Evolutionary conservation across 805 yeast species (phyloP).

Genomic region (Candida vaughaniae): DNA sequence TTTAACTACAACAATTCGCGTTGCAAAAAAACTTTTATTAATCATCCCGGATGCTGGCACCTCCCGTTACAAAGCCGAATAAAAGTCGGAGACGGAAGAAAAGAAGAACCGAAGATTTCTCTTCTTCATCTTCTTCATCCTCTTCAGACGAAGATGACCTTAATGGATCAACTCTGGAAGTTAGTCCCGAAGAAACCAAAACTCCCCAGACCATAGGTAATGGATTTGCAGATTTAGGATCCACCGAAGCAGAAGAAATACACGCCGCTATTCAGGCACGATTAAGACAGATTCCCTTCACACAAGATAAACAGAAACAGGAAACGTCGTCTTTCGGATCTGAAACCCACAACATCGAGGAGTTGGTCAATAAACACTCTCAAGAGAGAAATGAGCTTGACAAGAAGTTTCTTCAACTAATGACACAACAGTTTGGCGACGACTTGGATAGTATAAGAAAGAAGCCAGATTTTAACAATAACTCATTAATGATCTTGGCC

Average conservation of each 20-base stretch:
- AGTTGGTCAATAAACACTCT: conserved; percentile 3
- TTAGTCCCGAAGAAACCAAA: not conserved
- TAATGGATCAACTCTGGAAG: not conserved
- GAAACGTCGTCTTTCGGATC: too few relatives aligned
- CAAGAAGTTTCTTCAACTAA: conserved; percentile 50
- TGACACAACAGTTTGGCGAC: conserved; percentile 60
- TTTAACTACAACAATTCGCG: too few relatives aligned
- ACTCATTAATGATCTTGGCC: conserved; percentile 57
- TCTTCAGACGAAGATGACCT: conserved; percentile 22
- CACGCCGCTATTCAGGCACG: conserved; percentile 13
- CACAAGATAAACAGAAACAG: not conserved
- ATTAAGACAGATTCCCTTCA: conserved; percentile 12
- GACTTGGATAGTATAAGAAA: conserved; percentile 60
- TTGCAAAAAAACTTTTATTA: not conserved
- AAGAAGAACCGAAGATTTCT: conserved; percentile 80
- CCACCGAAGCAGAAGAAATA: conserved; percentile 11
- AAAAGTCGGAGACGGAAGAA: conserved; percentile 59
- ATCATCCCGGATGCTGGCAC: not conserved
- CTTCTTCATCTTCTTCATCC: conserved; percentile 51
- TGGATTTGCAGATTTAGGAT: conserved; percentile 1
- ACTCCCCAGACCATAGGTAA: conserved; percentile 8
- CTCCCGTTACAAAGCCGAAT: conserved; percentile 3
- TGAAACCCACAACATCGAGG: conserved; percentile 8
- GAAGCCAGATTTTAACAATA: conserved; percentile 60
- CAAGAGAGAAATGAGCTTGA: conserved; percentile 41